phyloP scores from a whole-genome alignment of 768 basidiomycete species.

The Piloderma croceum region DNA sequence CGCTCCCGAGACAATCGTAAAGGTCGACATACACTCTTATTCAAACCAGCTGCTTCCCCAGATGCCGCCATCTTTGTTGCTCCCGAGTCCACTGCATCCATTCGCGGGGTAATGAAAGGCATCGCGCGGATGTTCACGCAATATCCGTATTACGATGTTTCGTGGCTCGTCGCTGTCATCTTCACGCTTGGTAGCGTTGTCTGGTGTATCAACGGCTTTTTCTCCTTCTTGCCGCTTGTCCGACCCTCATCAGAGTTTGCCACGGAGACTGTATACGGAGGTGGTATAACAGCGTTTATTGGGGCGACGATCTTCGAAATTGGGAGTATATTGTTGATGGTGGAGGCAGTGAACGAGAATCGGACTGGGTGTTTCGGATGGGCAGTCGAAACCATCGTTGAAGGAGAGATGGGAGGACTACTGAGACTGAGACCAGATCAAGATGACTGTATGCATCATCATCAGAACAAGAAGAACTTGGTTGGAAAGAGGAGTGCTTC shows the following conservation, averaged over 20 bases:
- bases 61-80: too few relatives aligned
- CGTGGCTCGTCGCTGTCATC: constrained; percentile 6
- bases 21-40: too few relatives aligned
- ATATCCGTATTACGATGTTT: constrained; percentile 17
- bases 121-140: constrained; percentile 19
- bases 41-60: too few relatives aligned
- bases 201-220: constrained; percentile 55
- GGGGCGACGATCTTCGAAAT: constrained; percentile 59
- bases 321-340: constrained; percentile 46
- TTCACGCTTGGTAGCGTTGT: constrained; percentile 41
- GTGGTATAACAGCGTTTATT: constrained; percentile 46
- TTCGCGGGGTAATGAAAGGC: too few relatives aligned
- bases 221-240: constrained; percentile 45
- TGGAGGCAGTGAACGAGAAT: constrained; percentile 50
- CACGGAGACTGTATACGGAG: constrained; percentile 28
- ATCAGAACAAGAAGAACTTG: too few relatives aligned
- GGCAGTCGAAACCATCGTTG: constrained; percentile 19
- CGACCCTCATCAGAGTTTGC: constrained; percentile 22
- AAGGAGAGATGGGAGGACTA: constrained; percentile 6
- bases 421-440: constrained; percentile 5
- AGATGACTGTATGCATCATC: too few relatives aligned
- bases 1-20: too few relatives aligned
- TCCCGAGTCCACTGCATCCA: too few relatives aligned
- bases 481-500: too few relatives aligned
- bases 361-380: constrained; percentile 35